phyloP scores from a whole-genome alignment of 129 eudicot species.

The Arctium minus region DNA sequence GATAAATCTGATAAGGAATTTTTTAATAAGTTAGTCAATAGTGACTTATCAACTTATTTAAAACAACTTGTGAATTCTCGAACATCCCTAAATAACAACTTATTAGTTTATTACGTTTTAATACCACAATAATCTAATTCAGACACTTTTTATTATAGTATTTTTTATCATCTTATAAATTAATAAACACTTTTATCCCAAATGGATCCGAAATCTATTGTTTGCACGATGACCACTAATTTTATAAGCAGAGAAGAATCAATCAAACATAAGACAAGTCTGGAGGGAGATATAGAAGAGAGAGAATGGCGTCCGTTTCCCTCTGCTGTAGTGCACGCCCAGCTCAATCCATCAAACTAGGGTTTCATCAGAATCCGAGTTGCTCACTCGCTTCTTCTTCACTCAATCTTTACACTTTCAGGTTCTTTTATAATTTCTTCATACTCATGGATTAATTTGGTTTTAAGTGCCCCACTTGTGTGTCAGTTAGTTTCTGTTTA shows the following conservation, averaged over 20 bases:
- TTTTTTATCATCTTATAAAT: no score
- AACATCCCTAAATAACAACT: no score
- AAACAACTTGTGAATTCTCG: no score
- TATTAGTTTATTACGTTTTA: no score
- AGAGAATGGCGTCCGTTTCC: slow-evolving; percentile 14
- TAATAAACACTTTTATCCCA: no score
- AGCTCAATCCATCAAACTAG: slow-evolving; percentile 17
- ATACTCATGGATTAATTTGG: neutral
- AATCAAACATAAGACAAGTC: neutral
- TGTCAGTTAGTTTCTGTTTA: neutral
- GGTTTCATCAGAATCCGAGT: slow-evolving; percentile 24
- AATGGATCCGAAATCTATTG: neutral
- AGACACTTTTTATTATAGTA: no score
- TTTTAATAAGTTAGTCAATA: no score
- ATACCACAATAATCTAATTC: no score
- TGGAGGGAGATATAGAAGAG: neutral
- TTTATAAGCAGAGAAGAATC: neutral
- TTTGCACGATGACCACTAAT: neutral
- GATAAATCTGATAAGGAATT: no score
- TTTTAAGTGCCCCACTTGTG: neutral
- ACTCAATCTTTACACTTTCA: slow-evolving; percentile 10
- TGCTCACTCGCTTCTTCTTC: neutral
- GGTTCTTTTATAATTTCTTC: slow-evolving; percentile 8
- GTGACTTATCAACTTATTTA: no score
- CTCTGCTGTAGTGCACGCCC: slow-evolving; percentile 12